These are phyloP conservation scores for Linaria vulgaris DNA, from an alignment of 257 asterid genomes.

Conservation along the genomic window DNA sequence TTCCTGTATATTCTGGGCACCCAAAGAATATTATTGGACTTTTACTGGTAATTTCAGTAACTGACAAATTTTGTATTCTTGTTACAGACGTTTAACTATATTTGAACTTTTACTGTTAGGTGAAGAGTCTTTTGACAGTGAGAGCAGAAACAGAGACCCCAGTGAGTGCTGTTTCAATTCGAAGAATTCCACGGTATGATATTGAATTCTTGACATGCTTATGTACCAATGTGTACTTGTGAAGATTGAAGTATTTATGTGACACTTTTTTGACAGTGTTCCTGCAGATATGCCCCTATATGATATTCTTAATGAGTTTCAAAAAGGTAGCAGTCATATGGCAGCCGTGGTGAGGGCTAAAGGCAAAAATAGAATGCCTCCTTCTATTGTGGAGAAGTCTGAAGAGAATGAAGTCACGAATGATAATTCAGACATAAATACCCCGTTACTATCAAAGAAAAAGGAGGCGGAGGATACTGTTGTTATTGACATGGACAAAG, in stretches of 20 bases:
- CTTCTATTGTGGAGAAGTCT: slow-evolving; percentile 42
- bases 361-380: slow-evolving; percentile 36
- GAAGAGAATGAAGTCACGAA: slow-evolving; percentile 41
- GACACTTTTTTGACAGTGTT: slow-evolving; percentile 48
- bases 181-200: slow-evolving; percentile 82
- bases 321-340: slow-evolving; percentile 90
- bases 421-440: slow-evolving; percentile 37
- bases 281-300: slow-evolving; percentile 91
- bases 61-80: not conserved
- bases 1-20: slow-evolving; percentile 84
- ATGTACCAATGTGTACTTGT: not conserved
- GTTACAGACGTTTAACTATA: not conserved
- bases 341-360: slow-evolving; percentile 81
- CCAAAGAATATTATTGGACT: slow-evolving; percentile 78
- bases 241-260: slow-evolving; percentile 19
- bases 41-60: slow-evolving; percentile 49
- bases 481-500: slow-evolving; percentile 60
- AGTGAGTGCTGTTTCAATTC: slow-evolving; percentile 79
- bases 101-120: slow-evolving; percentile 38
- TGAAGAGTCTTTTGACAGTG: slow-evolving; percentile 85
- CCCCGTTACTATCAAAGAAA: slow-evolving; percentile 49
- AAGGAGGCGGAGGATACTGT: slow-evolving; percentile 41
- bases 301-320: slow-evolving; percentile 87
- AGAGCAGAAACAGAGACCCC: slow-evolving; percentile 90
- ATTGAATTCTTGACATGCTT: slow-evolving; percentile 12